These are phyloP conservation scores for Plectosphaerella plurivora DNA, from an alignment of 2,329 filamentous ascomycete genomes.

Conservation along the genomic window DNA sequence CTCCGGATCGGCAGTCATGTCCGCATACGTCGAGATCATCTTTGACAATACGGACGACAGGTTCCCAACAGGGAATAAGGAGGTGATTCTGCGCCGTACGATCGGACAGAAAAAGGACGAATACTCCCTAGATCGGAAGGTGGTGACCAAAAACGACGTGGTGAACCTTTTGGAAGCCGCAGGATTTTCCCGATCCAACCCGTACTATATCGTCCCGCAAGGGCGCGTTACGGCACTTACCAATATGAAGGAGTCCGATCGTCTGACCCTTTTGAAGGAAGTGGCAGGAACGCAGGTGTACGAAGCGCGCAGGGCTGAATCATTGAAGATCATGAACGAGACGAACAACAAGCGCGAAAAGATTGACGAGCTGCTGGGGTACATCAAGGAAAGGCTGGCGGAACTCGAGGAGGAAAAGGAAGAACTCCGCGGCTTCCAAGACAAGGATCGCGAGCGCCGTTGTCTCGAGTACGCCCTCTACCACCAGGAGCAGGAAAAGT, in stretches of 20 bases:
- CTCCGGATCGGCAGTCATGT: constrained; percentile 96
- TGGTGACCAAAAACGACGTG: constrained; percentile 89
- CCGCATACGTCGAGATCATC: constrained; percentile 98
- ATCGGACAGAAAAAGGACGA: constrained; percentile 98
- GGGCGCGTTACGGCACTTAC: constrained; percentile 93
- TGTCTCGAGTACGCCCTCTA: constrained; percentile 95
- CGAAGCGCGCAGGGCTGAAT: constrained; percentile 85
- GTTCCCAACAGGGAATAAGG: constrained; percentile 87
- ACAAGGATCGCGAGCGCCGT: constrained; percentile 86
- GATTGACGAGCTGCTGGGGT: constrained; percentile 87
- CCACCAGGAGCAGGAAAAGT: constrained; percentile 78
- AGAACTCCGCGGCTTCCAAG: constrained; percentile 88
- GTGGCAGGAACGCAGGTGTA: constrained; percentile 98
- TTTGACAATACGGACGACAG: constrained; percentile 97
- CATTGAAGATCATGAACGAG: constrained; percentile 93
- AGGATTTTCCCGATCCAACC: constrained; percentile 94
- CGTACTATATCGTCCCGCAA: constrained; percentile 98
- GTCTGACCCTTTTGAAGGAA: constrained; percentile 87
- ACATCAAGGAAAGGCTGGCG: constrained; percentile 82
- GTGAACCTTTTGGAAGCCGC: constrained; percentile 94
- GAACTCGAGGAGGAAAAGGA: constrained; percentile 98
- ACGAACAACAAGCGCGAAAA: constrained; percentile 92
- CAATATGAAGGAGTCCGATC: constrained; percentile 96
- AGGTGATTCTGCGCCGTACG: constrained; percentile 85
- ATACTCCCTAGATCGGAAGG: constrained; percentile 95